Base-by-base conservation (phyloP, 768 basidiomycete genomes). In the Tricholoma sp. region DNA sequence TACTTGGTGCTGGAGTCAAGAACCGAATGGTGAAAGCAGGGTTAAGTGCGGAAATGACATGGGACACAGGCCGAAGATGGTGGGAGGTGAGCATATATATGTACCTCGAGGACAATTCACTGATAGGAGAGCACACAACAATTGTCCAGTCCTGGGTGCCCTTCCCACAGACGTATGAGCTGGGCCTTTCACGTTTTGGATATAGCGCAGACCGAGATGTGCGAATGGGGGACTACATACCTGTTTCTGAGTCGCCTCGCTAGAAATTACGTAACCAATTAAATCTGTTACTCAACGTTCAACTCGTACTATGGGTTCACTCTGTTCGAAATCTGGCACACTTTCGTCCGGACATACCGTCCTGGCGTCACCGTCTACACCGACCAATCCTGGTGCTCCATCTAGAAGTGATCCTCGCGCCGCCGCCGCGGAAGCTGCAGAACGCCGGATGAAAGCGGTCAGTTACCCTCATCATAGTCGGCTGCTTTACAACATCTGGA, bases 1-100 rank as follows among this genome's bases (percentile, higher is more conserved):
- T 96, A 43, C 76, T 96, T 22, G 87, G 83, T 52, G 91, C 92
- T 32, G 91, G 91, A 12, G 83, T 96, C 66, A 91, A 89, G 75
- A 85, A 78, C 63, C 82, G 89, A 59, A 89, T 94, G 83, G 67
- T 86, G 57, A 90, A 87, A 68, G 89, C 88, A 49, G 90, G 89
- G 22, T 71, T 91, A 47, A 79, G 83, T 61, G 76, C 83, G 37
- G 82, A 79, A 62, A 68, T 84, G 57, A 76, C 84, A 18, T 89
- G 88, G 87, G 73, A 77, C 55, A 72, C 75, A 60, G 79, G 86
- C 47, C 75, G 83, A 61, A 76, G 83, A 63, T 93, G 91, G 91
- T 91, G 91, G 91, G 88, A 91, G 82, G 91, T 90, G 62, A 69
- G 78, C 74, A 50, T 74, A 46, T 74, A 50, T 74, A 46, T 5